Evolutionary conservation across 2,329 filamentous ascomycete species (phyloP).

Genomic region (Aspergillus brasiliensis): DNA sequence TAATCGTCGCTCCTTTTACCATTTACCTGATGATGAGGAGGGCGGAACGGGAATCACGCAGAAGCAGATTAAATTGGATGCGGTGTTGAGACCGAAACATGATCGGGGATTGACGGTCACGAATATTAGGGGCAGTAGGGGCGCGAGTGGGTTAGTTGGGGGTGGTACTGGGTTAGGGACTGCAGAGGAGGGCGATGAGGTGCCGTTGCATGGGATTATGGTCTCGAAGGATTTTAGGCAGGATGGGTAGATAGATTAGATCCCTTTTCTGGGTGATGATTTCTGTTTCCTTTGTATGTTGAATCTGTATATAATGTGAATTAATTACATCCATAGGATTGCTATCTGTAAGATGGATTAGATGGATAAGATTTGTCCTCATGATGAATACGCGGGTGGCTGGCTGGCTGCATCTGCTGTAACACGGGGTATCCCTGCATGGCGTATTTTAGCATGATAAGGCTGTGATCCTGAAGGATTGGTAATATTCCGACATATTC

Average conservation of each 20-base stretch:
- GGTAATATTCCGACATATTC: no score
- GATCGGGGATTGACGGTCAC: constrained; percentile 21
- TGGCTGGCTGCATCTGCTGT: no score
- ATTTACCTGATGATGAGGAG: constrained; percentile 19
- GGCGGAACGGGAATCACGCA: neutral
- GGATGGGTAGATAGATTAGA: constrained; percentile 4
- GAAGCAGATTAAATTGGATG: constrained; percentile 10
- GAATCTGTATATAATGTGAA: neutral
- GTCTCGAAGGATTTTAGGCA: constrained; percentile 8
- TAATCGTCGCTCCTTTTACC: constrained; percentile 23
- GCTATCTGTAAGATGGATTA: no score
- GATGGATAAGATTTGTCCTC: no score
- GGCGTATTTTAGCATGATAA: no score
- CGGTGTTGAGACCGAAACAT: constrained; percentile 22
- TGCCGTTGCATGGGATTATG: constrained; percentile 6
- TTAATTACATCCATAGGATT: no score
- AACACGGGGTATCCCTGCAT: no score
- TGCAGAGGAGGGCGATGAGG: neutral
- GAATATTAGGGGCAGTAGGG: constrained; percentile 16
- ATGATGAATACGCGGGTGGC: no score
- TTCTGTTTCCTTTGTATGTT: neutral
- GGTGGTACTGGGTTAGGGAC: neutral
- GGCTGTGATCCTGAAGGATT: no score
- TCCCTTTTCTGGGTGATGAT: neutral
- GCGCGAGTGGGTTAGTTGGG: neutral